Evolutionary conservation across 176 grass and related monocot species (phyloP).

Genomic region (Aegilops speltoides): DNA sequence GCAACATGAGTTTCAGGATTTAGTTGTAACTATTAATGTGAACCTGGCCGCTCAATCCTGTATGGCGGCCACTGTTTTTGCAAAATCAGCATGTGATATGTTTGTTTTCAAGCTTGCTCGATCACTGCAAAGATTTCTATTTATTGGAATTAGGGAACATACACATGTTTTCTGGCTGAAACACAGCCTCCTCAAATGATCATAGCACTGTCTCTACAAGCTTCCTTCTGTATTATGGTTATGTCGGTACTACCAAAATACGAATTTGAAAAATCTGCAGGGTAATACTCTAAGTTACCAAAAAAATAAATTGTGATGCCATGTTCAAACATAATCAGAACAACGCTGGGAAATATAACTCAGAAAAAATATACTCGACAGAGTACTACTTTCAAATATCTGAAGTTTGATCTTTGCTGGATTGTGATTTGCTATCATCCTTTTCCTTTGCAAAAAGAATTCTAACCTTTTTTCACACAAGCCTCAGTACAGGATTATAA

Average conservation of each 20-base stretch:
- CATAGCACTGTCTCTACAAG: not conserved
- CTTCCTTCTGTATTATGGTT: not conserved
- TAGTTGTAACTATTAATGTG: not conserved
- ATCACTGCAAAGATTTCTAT: not conserved
- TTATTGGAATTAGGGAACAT: not conserved
- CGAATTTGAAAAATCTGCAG: not conserved
- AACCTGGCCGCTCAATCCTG: not conserved
- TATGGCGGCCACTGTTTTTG: constrained; percentile 14
- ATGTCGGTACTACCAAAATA: not conserved
- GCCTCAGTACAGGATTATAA: not conserved
- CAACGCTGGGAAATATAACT: not conserved
- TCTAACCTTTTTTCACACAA: not conserved
- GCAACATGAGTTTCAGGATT: not conserved
- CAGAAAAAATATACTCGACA: not conserved
- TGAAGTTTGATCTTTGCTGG: not conserved
- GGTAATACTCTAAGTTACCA: not conserved
- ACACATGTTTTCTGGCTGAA: not conserved
- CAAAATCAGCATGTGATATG: constrained; percentile 1
- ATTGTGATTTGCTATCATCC: not conserved
- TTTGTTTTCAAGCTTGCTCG: constrained; percentile 3
- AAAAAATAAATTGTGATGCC: no score
- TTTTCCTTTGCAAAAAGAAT: constrained; percentile 9
- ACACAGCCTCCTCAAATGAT: not conserved
- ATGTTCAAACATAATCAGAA: not conserved
- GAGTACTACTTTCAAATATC: not conserved